Percentiles rank a stretch among this genome's conserved stretches.
These are phyloP conservation scores for Xylaria scruposa DNA, from an alignment of 495 filamentous ascomycete species.

Conservation along the genomic window DNA sequence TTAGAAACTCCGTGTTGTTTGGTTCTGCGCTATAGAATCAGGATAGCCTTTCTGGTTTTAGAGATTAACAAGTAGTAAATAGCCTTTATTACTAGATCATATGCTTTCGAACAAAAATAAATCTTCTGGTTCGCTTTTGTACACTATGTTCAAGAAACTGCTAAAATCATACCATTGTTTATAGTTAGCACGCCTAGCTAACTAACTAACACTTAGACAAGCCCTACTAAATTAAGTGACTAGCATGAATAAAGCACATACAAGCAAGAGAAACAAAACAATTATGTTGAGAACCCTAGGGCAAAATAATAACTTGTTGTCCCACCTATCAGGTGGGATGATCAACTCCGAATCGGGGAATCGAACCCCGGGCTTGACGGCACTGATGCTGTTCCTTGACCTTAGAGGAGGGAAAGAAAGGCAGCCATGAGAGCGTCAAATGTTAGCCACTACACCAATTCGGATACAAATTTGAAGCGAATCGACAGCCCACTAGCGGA, in stretches of 20 bases:
- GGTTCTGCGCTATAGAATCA: background rate
- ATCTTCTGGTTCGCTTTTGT: background rate
- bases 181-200: background rate
- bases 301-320: background rate
- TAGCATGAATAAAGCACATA: no score
- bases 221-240: background rate
- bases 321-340: background rate
- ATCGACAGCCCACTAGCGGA: conserved; percentile 23
- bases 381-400: background rate
- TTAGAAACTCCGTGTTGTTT: background rate
- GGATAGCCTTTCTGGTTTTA: background rate
- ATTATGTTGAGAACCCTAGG: background rate
- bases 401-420: background rate
- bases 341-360: conserved; percentile 44
- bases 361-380: conserved; percentile 48
- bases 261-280: background rate
- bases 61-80: background rate
- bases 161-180: background rate
- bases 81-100: background rate
- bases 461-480: conserved; percentile 22
- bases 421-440: conserved; percentile 41
- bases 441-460: conserved; percentile 47
- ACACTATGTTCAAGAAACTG: background rate
- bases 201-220: background rate
- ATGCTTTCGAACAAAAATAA: background rate